Evolutionary conservation across 106 monocot genomes (phyloP).

Genomic region (Allium sativum): DNA sequence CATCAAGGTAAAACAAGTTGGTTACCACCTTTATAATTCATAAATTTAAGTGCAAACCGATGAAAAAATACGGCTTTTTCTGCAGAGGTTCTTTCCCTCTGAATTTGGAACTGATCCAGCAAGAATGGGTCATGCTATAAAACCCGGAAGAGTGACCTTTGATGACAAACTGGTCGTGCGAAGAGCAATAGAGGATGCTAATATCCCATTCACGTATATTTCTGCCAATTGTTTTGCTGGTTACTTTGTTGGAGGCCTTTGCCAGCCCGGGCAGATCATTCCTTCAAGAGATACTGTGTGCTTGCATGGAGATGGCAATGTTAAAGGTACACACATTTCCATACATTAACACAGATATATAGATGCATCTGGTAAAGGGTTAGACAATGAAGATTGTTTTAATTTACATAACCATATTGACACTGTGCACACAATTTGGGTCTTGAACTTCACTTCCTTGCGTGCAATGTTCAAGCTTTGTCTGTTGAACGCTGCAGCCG

Average conservation of each 20-base stretch:
- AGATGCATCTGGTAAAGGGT: background rate
- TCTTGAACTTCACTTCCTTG: background rate
- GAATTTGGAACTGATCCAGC: slow-evolving; percentile 56
- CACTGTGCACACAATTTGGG: background rate
- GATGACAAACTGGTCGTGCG: slow-evolving; percentile 56
- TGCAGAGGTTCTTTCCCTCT: slow-evolving; percentile 51
- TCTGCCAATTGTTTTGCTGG: slow-evolving; percentile 50
- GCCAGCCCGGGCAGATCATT: slow-evolving; percentile 27
- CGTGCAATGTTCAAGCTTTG: background rate
- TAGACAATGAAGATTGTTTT: background rate
- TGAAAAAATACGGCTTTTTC: no score
- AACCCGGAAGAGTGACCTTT: slow-evolving; percentile 33
- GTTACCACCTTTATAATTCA: no score
- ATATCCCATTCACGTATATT: slow-evolving; percentile 47
- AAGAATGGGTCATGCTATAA: slow-evolving; percentile 37
- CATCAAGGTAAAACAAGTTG: slow-evolving; percentile 21
- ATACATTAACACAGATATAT: background rate
- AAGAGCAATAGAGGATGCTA: slow-evolving; percentile 35
- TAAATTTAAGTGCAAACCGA: no score
- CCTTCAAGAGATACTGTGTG: slow-evolving; percentile 30
- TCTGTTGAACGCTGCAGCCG: slow-evolving; percentile 11
- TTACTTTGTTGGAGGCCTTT: slow-evolving; percentile 49
- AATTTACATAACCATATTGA: background rate
- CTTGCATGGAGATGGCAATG: slow-evolving; percentile 35
- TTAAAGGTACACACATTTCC: slow-evolving; percentile 17